Evolutionary conservation across 2,329 filamentous ascomycete genomes (phyloP), one percentile per base, ranked within the genome.

Genomic region (Periglandula ipomoeae): DNA sequence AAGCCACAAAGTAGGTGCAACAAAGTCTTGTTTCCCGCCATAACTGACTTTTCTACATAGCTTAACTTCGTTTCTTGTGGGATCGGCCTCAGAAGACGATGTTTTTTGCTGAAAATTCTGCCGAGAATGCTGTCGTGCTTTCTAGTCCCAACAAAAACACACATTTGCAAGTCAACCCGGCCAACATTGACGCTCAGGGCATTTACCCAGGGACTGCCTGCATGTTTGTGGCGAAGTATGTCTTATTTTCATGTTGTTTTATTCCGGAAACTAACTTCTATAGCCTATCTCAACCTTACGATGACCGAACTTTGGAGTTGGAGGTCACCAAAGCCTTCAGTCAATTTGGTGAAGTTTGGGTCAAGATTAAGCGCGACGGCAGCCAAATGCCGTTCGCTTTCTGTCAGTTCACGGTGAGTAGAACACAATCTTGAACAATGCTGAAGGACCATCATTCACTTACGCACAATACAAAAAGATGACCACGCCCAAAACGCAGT

Each of bases 161-260:
- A 13, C 32, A 50, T 20, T 8, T 50, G 17, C 44, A 52, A 8
- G 37, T 49, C n/a, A 22, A 43, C 4, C 38, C 49, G 20, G 38
- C 46, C 24, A 53, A 47, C 26, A 60, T 72, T 3, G 74, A 79
- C 55, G 72, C 76, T 3, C 78, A 81, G 57, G 64, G 64, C 1
- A 63, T 73, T 32, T 78, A 76, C 47, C 72, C 77, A 0, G 69
- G 78, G 0, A 72, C 70, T 7, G 75, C 76, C 35, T 84, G 81
- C 57, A 70, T 84, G 32, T 84, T 84, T 56, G 79, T 82, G 34
- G 81, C 81, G 27, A 84, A 84, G 81, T 84, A 70, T 69, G 76
- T 69, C 11, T 11, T 43, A 37, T n/a, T 32, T 15, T 15, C 38
- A 37, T 19, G 26, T 11, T 2, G 4, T 3, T 5, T 30, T 17